Base-by-base conservation (phyloP, 2,329 filamentous ascomycete species). In the Trichoderma harzianum region DNA sequence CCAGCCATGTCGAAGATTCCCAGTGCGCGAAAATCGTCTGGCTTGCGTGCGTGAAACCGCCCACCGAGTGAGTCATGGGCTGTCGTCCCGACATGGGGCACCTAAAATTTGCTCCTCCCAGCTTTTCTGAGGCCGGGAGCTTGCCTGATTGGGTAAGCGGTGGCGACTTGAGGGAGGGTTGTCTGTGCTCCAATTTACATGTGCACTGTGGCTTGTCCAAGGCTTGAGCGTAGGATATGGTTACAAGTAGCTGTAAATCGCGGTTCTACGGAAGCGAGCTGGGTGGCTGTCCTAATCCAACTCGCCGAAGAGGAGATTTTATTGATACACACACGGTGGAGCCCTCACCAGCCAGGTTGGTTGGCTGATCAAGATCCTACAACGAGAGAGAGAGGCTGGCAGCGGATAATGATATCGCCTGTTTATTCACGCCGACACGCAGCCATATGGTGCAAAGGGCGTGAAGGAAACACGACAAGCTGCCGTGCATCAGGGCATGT, bases 31-130 rank as follows among this genome's bases (percentile, higher is more conserved):
- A 21, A 61, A 43, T 24, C 21, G 51, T 21, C 30, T 60, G 57
- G n/a, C n/a, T 32, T 55, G 10, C 58, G 28, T 55, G 51, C 28
- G 51, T 57, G 55, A 69, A 51, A 39, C 55, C 12, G 55, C 55
- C 51, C 47, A 34, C 72, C 64, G 77, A 77, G 76, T 79, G 78
- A 78, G 75, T 79, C 76, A 79, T 76, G 63, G 66, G 30, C 28
- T 36, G 69, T 74, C 65, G 70, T 57, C 53, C 55, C 53, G 53
- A 32, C 53, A 43, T 36, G 64, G 69, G 62, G 43, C 61, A n/a
- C 67, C 39, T 30, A 69, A 62, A 36, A 72, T 55, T 67, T 67
- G 62, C 51, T 63, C 32, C 26, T 18, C 53, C 72, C 58, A 32
- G 68, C 57, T 69, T 21, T 72, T 57, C 65, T 73, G 75, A 77